Base-by-base conservation (phyloP, 2,329 filamentous ascomycete genomes). In the Fusarium keratoplasticum region DNA sequence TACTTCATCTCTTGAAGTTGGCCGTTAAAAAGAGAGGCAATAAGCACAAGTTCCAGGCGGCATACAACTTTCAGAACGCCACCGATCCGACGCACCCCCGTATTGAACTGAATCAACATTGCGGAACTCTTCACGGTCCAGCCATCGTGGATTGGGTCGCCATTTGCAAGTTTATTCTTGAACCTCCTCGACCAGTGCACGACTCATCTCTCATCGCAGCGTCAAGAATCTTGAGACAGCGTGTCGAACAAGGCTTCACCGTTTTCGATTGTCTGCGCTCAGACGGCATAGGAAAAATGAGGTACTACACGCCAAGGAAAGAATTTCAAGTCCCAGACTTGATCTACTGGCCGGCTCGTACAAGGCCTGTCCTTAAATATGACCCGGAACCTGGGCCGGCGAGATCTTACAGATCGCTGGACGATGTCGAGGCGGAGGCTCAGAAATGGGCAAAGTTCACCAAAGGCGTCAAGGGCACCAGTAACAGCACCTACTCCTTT, bases 31-130 rank as follows among this genome's bases (percentile, higher is more conserved):
- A 57, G 10, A n/a, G 27, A 20, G 11, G 29, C 25, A 10, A 29
- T 11, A 25, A 55, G 13, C 47, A 50, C 38, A 54, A 29, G 52
- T 57, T 29, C 57, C 35, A 54, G 10, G 64, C 70, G n/a, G 66
- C 72, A 16, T 77, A 77, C 54, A 29, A 57, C 14, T 66, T 77
- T 27, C 38, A 31, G 10, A 22, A 18, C 4, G 36, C 42, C 4
- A 29, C 22, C 13, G 16, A 47, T 11, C 9, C 40, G 8, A 27
- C 25, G 1, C 20, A 35, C 18, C n/a, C 59, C 16, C 52, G 18
- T 33, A 59, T 77, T 14, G 35, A 59, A 38, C 70, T 77, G 33
- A 74, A 67, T 9, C 70, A 77, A 33, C 75, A 77, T 52, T 77
- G 61, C 9, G 68, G 72, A 25, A 74, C 70, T 35, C 66, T 77